Base-by-base conservation (phyloP, 768 basidiomycete species). In the Agaricus bisporus region DNA sequence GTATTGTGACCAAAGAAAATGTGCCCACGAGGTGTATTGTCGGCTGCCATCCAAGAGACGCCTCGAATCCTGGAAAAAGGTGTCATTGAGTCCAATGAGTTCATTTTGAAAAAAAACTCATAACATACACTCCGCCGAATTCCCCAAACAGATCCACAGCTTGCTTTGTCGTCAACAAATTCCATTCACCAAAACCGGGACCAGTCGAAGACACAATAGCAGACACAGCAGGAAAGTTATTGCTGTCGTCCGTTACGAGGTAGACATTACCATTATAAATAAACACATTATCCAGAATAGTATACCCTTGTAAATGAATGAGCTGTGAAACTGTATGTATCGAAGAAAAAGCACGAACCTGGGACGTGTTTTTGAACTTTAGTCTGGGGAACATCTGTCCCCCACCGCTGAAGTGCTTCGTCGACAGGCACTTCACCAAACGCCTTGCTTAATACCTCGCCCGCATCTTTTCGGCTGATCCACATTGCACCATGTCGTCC, bases 231-330 rank as follows among this genome's bases (percentile, higher is more conserved):
- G 91, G 93, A 47, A 91, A 77, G n/a, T 71, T 68, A 1, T 73
- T 65, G 5, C 76, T 74, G 55, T 83, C 73, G 63, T 92, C 84
- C 4, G 85, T 80, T 35, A 95, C 83, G 55, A 95, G 66, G 66
- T 82, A 90, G 56, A 91, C 77, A 2, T 82, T 81, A 9, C 83
- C 83, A 58, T 87, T 83, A 60, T 78, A 72, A n/a, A 88, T 68
- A 61, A 86, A 80, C n/a, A 91, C 75, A 56, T 90, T 86, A 61
- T 94, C 89, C 52, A 95, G 72, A 41, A 93, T 79, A 0, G 88
- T 91, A 69, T 84, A 90, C 3, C 93, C 93, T 94, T 28, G 9
- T 14, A 46, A 36, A 8, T 18, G 29, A 39, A 29, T 44, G 44
- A 44, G 11, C 7, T 4, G 29, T 56, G 58, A 32, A 11, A 32